Percentiles rank a stretch among this genome's conserved stretches.
phyloP scores from a whole-genome alignment of 2,329 filamentous ascomycete species.

The Macrophomina tecta region DNA sequence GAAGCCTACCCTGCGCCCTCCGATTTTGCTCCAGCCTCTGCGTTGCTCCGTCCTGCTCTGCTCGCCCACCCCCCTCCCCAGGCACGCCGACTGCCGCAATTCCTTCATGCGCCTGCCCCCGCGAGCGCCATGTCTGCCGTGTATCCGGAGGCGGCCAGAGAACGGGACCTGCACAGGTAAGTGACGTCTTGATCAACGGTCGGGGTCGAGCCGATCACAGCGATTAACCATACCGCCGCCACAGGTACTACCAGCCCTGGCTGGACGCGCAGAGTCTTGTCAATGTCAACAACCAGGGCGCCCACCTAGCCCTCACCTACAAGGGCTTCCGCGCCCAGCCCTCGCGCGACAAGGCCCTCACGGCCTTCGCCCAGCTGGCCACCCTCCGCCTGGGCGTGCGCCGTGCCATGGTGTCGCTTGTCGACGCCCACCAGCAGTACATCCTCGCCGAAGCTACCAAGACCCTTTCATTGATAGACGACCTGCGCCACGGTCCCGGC shows the following conservation, averaged over 20 bases:
- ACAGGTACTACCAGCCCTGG: slow-evolving; percentile 45
- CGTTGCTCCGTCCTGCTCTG: neutral
- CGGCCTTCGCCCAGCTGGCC: slow-evolving; percentile 44
- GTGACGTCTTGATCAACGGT: slow-evolving; percentile 14
- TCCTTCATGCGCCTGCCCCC: neutral
- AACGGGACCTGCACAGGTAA: slow-evolving; percentile 29
- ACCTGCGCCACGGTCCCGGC: slow-evolving; percentile 29
- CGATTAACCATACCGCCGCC: neutral
- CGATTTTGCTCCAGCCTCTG: neutral
- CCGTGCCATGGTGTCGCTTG: slow-evolving; percentile 44
- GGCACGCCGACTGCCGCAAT: neutral
- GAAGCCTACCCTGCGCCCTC: neutral
- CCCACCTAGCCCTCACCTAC: slow-evolving; percentile 37
- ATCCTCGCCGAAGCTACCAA: slow-evolving; percentile 48
- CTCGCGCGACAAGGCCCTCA: slow-evolving; percentile 36
- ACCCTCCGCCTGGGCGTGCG: slow-evolving; percentile 41
- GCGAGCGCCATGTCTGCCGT: slow-evolving; percentile 15
- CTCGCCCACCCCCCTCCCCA: neutral
- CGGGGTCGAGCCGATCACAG: slow-evolving; percentile 6
- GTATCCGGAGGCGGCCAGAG: slow-evolving; percentile 29
- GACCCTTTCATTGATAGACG: slow-evolving; percentile 33
- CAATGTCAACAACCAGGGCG: slow-evolving; percentile 34
- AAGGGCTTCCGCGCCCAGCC: slow-evolving; percentile 35
- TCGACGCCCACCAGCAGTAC: slow-evolving; percentile 43
- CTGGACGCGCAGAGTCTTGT: slow-evolving; percentile 43